phyloP scores from a whole-genome alignment of 2,329 filamentous ascomycete genomes.

The Ophiobolus disseminans region DNA sequence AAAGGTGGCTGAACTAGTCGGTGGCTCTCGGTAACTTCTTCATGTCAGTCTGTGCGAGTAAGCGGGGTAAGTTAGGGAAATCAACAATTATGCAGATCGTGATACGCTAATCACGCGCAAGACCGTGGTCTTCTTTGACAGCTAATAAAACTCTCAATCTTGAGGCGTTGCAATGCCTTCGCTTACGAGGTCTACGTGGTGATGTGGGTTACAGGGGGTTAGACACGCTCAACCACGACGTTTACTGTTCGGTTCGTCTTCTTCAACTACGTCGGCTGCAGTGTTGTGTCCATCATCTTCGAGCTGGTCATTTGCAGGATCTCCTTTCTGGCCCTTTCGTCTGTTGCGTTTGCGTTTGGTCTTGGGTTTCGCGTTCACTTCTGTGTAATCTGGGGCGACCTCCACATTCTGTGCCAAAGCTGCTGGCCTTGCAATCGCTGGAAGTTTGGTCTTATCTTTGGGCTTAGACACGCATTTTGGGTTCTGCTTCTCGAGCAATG shows the following conservation, averaged over 20 bases:
- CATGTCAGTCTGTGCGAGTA: constrained; percentile 29
- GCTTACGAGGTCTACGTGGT: too few relatives aligned
- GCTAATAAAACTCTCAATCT: too few relatives aligned
- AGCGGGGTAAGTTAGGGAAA: constrained; percentile 26
- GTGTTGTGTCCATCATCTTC: constrained; percentile 8
- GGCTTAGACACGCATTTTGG: constrained; percentile 23
- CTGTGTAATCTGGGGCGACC: constrained; percentile 4
- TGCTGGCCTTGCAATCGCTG: constrained; percentile 29
- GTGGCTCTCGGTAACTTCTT: constrained; percentile 25
- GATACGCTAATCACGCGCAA: constrained; percentile 1
- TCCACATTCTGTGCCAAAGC: constrained; percentile 16
- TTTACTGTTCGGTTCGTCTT: constrained; percentile 22
- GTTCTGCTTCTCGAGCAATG: constrained; percentile 32
- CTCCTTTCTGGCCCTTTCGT: constrained; percentile 20
- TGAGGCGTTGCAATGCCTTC: too few relatives aligned
- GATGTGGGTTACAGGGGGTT: too few relatives aligned
- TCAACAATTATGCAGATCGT: constrained; percentile 3
- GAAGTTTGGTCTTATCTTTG: constrained; percentile 11
- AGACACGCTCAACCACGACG: constrained; percentile 20
- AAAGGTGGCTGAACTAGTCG: constrained; percentile 8
- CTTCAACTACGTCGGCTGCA: constrained; percentile 7
- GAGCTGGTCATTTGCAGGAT: constrained; percentile 2
- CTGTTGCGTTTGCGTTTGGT: constrained; percentile 34
- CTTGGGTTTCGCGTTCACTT: constrained; percentile 7
- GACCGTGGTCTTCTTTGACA: too few relatives aligned